Base-by-base conservation (phyloP, 108 stramenopile species). In the Discostella pseudostelligera region DNA sequence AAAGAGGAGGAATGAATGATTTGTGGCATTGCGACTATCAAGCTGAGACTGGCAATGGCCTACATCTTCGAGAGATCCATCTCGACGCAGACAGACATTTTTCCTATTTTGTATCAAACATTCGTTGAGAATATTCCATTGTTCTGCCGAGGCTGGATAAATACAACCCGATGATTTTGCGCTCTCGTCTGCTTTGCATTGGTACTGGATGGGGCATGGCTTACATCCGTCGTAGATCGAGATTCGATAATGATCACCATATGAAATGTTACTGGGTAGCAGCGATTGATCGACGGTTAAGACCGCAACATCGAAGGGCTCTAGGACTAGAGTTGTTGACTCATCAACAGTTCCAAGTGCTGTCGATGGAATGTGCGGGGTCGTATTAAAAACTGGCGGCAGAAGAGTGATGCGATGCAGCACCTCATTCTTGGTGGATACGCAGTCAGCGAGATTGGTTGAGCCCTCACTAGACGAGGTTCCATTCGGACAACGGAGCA, bases 401-500 rank as follows among this genome's bases (percentile, higher is more conserved):
- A 69, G 25, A 6, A 77, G 45, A 21, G 76, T 25, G 35, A 78
- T 61, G 48, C 81, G 65, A 44, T 62, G 55, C 8, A 81, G 62
- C 28, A 78, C 79, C 36, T 80, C 74, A 42, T 66, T 37, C 42
- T 76, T 72, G 8, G 69, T 76, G 5, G 79, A 65, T 35, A 44
- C 46, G 61, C 93, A 95, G 63, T 83, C 88, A 36, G 43, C 46
- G n/a, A 91, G 60, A 44, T 21, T 42, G 8, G 43, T 56, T 14
- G 83, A 70, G 4, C 84, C 82, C 22, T 58, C 37, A 24, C 48
- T 57, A n/a, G 46, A 26, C 17, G 49, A 39, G 0, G 94, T 95
- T 26, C 88, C 94, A 57, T 93, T 88, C 13, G 91, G 94, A 59
- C 94, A 95, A 43, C 83, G 69, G 42, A 86, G 50, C 9, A 88